Percentiles rank a stretch among this genome's conserved stretches.
Evolutionary conservation across 2,329 filamentous ascomycete genomes (phyloP).

Genomic region (Hymenoscyphus scutula): DNA sequence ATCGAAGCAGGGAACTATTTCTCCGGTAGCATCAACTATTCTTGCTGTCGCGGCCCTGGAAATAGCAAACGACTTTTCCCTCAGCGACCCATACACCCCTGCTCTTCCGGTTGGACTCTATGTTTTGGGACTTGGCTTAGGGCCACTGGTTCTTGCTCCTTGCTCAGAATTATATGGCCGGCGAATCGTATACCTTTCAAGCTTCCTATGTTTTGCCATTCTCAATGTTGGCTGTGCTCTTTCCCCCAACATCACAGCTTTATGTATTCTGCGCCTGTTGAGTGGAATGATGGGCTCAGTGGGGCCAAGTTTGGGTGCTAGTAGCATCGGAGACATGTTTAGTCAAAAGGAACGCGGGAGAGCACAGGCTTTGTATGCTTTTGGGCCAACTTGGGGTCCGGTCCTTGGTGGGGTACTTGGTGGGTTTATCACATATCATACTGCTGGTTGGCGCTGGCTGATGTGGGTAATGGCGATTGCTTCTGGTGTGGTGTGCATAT

Average conservation of each 20-base stretch:
- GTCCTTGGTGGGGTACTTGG: slow-evolving; percentile 3
- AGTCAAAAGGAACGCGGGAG: not conserved
- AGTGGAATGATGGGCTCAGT: not conserved
- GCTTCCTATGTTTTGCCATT: not conserved
- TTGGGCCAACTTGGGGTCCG: not conserved
- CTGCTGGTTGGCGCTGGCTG: not conserved
- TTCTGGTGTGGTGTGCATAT: not conserved
- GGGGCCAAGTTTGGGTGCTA: not conserved
- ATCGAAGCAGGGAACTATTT: not conserved
- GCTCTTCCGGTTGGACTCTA: not conserved
- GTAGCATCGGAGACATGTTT: slow-evolving; percentile 1
- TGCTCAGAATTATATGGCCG: not conserved
- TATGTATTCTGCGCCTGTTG: not conserved
- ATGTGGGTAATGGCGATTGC: slow-evolving; percentile 3
- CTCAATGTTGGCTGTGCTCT: slow-evolving; percentile 2
- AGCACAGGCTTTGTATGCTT: not conserved
- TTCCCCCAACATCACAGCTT: not conserved
- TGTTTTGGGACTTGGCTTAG: not conserved
- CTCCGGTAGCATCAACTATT: not conserved
- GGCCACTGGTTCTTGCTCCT: not conserved
- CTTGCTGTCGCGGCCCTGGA: not conserved
- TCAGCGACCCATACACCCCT: not conserved
- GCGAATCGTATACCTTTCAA: not conserved
- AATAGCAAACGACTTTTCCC: slow-evolving; percentile 1
- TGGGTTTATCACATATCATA: not conserved